Evolutionary conservation across 1,139 yeast genomes (phyloP).

Genomic region (Candida glucosophila): DNA sequence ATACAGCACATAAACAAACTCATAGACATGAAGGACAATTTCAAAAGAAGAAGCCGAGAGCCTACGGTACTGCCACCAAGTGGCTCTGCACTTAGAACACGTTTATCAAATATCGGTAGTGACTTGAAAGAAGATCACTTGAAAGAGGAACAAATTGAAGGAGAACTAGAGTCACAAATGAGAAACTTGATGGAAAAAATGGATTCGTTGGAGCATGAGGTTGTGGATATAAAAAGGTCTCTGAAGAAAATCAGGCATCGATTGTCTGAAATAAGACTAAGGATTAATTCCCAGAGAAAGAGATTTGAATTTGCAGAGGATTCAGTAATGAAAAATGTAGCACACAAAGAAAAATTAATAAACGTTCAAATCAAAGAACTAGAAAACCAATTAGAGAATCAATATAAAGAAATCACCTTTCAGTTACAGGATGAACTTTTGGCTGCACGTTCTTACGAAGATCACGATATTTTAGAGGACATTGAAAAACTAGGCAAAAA

Average conservation of each 20-base stretch:
- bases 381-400: slow-evolving; percentile 15
- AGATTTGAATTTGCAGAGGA: slow-evolving; percentile 20
- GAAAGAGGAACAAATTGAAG: too few species aligned
- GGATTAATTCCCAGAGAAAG: slow-evolving; percentile 11
- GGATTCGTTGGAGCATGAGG: slow-evolving; percentile 12
- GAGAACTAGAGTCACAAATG: too few species aligned
- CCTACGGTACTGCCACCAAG: too few species aligned
- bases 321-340: slow-evolving; percentile 19
- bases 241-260: slow-evolving; percentile 14
- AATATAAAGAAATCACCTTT: slow-evolving; percentile 23
- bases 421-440: slow-evolving; percentile 23
- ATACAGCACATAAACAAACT: slow-evolving; percentile 6
- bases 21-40: slow-evolving; percentile 5
- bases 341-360: slow-evolving; percentile 18
- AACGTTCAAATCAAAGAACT: slow-evolving; percentile 16
- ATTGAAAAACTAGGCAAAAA: slow-evolving; percentile 11
- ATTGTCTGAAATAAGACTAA: slow-evolving; percentile 11
- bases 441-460: slow-evolving; percentile 18
- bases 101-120: too few species aligned
- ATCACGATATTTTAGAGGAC: slow-evolving; percentile 12
- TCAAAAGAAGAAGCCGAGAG: slow-evolving; percentile 3
- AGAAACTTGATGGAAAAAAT: slow-evolving; percentile 6
- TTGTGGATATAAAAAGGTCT: slow-evolving; percentile 14
- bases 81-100: too few species aligned
- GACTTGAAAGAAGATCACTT: too few species aligned